These are phyloP conservation scores for Brachypodium distachyon DNA, from an alignment of 202 grass and related monocot genomes.

Conservation along the genomic window DNA sequence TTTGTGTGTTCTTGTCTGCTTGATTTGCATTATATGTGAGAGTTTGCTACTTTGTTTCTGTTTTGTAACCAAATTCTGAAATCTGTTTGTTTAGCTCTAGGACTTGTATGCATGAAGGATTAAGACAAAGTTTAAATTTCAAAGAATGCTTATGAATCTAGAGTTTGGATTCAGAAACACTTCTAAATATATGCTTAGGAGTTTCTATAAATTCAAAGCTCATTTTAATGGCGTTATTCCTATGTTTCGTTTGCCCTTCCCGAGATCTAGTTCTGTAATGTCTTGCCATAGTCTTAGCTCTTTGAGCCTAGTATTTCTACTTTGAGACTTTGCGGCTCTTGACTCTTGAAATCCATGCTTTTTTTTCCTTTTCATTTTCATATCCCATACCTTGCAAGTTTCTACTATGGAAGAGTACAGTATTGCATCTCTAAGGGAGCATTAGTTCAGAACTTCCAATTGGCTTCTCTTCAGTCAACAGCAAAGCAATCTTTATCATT, in stretches of 20 bases:
- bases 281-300: neutral
- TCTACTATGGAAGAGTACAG: neutral
- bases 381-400: conserved; percentile 20
- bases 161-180: neutral
- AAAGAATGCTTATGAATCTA: neutral
- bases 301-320: neutral
- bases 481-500: neutral
- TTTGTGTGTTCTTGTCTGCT: neutral
- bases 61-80: neutral
- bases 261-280: neutral
- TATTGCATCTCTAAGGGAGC: neutral
- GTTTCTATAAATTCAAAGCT: neutral
- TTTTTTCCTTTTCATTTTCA: neutral
- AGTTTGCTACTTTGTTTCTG: neutral
- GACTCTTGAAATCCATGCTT: conserved; percentile 1
- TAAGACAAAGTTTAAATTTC: neutral
- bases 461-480: neutral
- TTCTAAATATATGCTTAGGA: neutral
- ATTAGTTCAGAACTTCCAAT: conserved; percentile 18
- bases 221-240: neutral
- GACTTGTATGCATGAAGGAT: neutral
- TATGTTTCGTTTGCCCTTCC: neutral
- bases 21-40: neutral
- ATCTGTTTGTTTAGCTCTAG: neutral
- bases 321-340: neutral